Percentiles rank a stretch among this genome's conserved stretches.
phyloP scores from a whole-genome alignment of 225 moss, liverwort and hornwort species.

The Marchantia paleacea region DNA sequence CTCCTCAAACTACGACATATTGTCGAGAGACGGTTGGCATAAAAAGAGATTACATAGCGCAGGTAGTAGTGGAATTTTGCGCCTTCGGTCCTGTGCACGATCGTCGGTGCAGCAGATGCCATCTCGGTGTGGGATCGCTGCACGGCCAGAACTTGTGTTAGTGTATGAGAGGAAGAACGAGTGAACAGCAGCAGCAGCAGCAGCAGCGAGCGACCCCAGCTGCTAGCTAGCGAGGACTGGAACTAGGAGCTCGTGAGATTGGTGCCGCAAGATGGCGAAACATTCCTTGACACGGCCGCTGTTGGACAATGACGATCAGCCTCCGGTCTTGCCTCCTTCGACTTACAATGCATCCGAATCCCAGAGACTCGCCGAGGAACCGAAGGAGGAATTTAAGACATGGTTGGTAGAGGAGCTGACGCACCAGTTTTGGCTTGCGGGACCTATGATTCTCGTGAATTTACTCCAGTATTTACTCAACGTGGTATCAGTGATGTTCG shows the following conservation, averaged over 20 bases:
- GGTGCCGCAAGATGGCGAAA: neutral
- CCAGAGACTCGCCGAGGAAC: neutral
- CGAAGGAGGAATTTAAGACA: neutral
- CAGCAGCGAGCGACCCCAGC: neutral
- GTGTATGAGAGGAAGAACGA: neutral
- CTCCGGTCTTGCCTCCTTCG: neutral
- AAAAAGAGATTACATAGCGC: neutral
- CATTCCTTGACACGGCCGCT: neutral
- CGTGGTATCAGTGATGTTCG: constrained; percentile 61
- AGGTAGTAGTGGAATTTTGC: neutral
- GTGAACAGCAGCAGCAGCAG: too few species aligned
- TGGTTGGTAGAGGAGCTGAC: constrained; percentile 48
- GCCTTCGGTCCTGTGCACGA: neutral
- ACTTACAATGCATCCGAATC: neutral
- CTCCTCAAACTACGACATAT: neutral
- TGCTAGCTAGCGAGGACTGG: too few species aligned
- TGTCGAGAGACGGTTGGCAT: neutral
- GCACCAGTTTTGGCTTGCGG: constrained; percentile 45
- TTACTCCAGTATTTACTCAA: constrained; percentile 44
- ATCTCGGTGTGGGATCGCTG: neutral
- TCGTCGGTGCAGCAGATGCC: neutral
- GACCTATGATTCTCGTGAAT: constrained; percentile 55
- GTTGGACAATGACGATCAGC: neutral
- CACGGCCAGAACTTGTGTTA: neutral
- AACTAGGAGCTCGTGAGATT: too few species aligned